Base-by-base conservation (phyloP, 2,329 filamentous ascomycete species). In the Aspergillus versicolor region DNA sequence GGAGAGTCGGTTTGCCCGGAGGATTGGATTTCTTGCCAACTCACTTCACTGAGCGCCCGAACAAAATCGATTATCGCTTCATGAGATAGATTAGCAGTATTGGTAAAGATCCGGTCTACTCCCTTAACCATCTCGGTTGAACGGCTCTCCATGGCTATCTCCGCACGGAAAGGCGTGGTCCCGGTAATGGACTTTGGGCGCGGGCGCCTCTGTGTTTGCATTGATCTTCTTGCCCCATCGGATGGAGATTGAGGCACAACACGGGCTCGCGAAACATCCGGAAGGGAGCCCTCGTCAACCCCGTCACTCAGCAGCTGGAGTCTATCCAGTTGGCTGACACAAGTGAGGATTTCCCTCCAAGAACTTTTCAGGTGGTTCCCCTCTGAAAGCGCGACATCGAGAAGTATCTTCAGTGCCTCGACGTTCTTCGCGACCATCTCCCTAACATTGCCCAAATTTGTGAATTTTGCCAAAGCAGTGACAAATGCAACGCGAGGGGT, bases 11-110 rank as follows among this genome's bases (percentile, higher is more conserved):
- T 97, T 56, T 93, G 91, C 0, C 94, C 94, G 0, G 94, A 97
- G 3, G 94, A 96, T 71, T 95, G 93, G 69, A 99, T 99, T 74
- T 99, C 94, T 69, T 97, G 93, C 94, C 94, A 97, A 74, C 93
- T 97, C 63, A 99, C 93, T 71, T 97, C 92, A 7, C 91, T 96
- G 57, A 99, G 77, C 0, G 94, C 92, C 55, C 88, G 87, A 50
- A 96, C 93, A 72, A 99, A 99, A 72, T 96, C 88, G 1, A 97
- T 90, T 67, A 99, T 99, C 3, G 93, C 92, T 64, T 97, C 92
- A 58, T 92, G 92, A 4, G 90, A 92, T 2, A 99, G 82, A 65
- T 95, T 92, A 8, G 92, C 93, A 0, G 94, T 97, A 70, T 95
- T 96, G 47, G 92, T 96, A 70, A 99, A 99, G 67, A 99, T 97